Percentiles rank a stretch among this genome's conserved stretches.
These are phyloP conservation scores for Melastoma malabathricum DNA, from an alignment of 345 rosid species.

Conservation along the genomic window DNA sequence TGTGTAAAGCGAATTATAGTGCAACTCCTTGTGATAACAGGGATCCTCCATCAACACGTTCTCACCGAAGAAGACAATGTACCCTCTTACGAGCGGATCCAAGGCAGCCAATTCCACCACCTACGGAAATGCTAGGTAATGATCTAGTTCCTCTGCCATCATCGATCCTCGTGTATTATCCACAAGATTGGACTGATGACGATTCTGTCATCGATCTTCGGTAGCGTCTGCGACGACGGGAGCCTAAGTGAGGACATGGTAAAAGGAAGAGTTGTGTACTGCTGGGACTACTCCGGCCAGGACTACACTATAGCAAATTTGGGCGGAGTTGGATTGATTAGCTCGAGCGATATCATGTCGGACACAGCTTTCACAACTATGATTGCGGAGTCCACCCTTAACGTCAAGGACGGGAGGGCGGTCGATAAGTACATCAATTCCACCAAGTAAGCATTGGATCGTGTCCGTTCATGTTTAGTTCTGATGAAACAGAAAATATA, in stretches of 20 bases:
- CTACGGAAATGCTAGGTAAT: slow-evolving; percentile 42
- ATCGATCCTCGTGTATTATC: no score
- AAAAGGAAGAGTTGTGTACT: slow-evolving; percentile 57
- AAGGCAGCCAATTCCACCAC: slow-evolving; percentile 30
- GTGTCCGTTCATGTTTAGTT: background rate
- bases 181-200: no score
- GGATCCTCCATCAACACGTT: slow-evolving; percentile 62
- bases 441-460: slow-evolving; percentile 34
- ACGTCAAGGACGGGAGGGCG: slow-evolving; percentile 21
- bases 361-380: slow-evolving; percentile 27
- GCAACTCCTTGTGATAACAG: slow-evolving; percentile 11
- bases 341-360: slow-evolving; percentile 9
- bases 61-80: slow-evolving; percentile 30
- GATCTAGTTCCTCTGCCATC: background rate
- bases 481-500: background rate
- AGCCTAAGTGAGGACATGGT: slow-evolving; percentile 40
- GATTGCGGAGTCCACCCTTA: slow-evolving; percentile 29
- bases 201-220: background rate
- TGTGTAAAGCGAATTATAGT: no score
- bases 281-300: slow-evolving; percentile 29
- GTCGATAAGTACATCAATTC: slow-evolving; percentile 58
- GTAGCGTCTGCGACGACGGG: slow-evolving; percentile 51
- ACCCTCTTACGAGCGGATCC: slow-evolving; percentile 52
- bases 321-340: slow-evolving; percentile 45
- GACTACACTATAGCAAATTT: slow-evolving; percentile 29